Conservation (phyloP, 2,329 filamentous ascomycete genomes). For the Xylaria digitata region DNA sequence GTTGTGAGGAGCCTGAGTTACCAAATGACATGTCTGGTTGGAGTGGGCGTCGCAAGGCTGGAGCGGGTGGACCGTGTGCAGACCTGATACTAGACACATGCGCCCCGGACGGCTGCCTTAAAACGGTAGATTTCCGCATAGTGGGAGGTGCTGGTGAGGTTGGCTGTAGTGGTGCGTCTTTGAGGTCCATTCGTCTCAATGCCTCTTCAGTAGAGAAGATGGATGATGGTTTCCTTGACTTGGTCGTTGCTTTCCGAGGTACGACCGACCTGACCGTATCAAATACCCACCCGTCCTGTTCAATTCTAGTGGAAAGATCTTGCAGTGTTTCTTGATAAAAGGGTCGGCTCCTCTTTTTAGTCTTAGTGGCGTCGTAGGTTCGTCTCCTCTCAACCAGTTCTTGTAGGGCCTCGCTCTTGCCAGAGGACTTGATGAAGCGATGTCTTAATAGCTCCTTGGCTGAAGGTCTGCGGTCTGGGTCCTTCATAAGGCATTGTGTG, state of each 20-base stretch:
- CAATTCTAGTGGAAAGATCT: constrained; percentile 72
- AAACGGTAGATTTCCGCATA: constrained; percentile 69
- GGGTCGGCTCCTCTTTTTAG: constrained; percentile 75
- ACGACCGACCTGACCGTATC: constrained; percentile 86
- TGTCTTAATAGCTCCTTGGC: constrained; percentile 90
- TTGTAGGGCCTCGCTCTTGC: constrained; percentile 87
- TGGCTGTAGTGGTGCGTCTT: constrained; percentile 69
- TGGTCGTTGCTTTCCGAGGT: constrained; percentile 65
- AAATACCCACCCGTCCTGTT: constrained; percentile 93
- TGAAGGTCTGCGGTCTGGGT: constrained; percentile 83
- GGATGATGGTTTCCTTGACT: constrained; percentile 66
- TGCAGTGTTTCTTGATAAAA: constrained; percentile 95
- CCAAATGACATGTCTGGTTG: constrained; percentile 93
- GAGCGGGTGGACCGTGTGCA: constrained; percentile 52
- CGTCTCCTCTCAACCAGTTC: constrained; percentile 87
- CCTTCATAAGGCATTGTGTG: constrained; percentile 89
- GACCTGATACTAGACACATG: constrained; percentile 55
- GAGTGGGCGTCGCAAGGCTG: constrained; percentile 77
- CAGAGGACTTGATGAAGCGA: constrained; percentile 86
- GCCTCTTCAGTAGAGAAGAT: constrained; percentile 70
- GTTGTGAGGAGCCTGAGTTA: constrained; percentile 90
- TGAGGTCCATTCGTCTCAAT: constrained; percentile 69
- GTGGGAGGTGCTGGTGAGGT: constrained; percentile 66
- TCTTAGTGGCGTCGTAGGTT: constrained; percentile 80
- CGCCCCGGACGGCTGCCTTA: constrained; percentile 60